Conservation (phyloP, 345 rosid species). For the Eucalyptus sp. region DNA sequence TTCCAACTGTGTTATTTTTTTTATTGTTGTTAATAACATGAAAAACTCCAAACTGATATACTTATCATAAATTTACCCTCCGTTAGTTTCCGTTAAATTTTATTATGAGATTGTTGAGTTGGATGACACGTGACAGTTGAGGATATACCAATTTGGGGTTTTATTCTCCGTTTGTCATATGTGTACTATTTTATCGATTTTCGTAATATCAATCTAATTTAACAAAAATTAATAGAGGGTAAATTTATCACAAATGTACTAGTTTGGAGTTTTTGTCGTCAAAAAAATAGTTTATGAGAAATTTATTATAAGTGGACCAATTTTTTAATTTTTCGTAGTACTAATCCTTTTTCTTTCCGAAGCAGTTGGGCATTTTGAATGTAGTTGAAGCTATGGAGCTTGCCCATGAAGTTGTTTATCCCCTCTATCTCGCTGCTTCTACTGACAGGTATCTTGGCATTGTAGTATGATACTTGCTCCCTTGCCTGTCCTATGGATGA, state of each 20-base stretch:
- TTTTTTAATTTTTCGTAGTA: too few species aligned
- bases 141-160: too few species aligned
- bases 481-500: neutral
- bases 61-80: too few species aligned
- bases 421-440: constrained; percentile 63
- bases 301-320: too few species aligned
- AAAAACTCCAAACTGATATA: too few species aligned
- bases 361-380: constrained; percentile 80
- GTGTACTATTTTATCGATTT: too few species aligned
- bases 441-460: constrained; percentile 42
- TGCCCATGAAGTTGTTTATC: constrained; percentile 61
- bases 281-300: too few species aligned
- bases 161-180: rapidly evolving
- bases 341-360: neutral
- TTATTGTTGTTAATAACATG: too few species aligned
- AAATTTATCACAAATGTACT: too few species aligned
- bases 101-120: rapidly evolving
- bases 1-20: neutral
- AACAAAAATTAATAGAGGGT: rapidly evolving
- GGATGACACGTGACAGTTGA: rapidly evolving
- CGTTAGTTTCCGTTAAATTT: too few species aligned
- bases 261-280: too few species aligned
- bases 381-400: constrained; percentile 70
- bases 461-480: neutral
- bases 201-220: rapidly evolving